Base-by-base conservation (phyloP, 805 yeast genomes). In the Wickerhamiella vanderwaltii region DNA sequence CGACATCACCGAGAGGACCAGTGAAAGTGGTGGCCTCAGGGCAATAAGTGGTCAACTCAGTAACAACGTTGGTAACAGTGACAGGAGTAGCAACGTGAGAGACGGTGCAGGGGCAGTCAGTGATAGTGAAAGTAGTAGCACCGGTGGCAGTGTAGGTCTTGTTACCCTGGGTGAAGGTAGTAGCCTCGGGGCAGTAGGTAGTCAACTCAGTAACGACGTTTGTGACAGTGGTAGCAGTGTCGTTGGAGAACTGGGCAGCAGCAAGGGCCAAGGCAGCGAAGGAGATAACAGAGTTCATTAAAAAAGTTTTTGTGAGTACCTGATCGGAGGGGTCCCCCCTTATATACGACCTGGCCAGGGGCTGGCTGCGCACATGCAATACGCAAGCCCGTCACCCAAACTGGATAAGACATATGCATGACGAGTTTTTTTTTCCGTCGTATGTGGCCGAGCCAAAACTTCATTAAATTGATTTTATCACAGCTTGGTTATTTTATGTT, bases 111-210 rank as follows among this genome's bases (percentile, higher is more conserved):
- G 87, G 87, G 65, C 82, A 76, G 71, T 83, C 78, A 56, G 93
- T 81, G 74, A 82, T 72, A 64, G 91, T 82, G 57, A 83, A 63
- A 52, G 93, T 81, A 61, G 88, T 79, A 48, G 88, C 76, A 55
- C 62, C 78, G 48, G 87, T 75, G 61, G 73, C 74, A 11, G 54
- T 51, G 53, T 46, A 48, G 18, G 56, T 52, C 42, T 39, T 25
- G 45, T 49, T 46, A 69, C 74, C 74, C 59, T 75, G 69, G 50
- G 67, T 66, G 46, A 80, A 51, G 41, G 68, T 62, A 50, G 91
- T 81, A 41, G 88, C 64, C 48, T 58, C 66, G 59, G 88, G 85
- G 64, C 88, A 80, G 77, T 75, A 78, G 50, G 88, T 80, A 63
- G 82, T 75, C 71, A 66, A 71, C 56, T 67, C 51, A 17, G 52